phyloP scores from a whole-genome alignment of 805 yeast species.

The Sungouiozyma ichnusensis region DNA sequence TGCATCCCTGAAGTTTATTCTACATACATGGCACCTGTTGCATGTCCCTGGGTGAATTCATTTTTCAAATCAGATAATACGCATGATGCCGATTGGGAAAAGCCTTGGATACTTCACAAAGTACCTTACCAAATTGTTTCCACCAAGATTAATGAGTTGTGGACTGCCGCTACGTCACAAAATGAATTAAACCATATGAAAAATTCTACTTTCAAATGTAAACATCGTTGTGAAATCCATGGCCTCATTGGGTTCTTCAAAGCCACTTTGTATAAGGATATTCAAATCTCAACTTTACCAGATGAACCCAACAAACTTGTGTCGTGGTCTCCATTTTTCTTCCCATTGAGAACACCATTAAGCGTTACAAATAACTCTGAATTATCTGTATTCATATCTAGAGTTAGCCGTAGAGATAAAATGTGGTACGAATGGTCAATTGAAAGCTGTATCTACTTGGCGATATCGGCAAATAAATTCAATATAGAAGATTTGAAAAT shows the following conservation, averaged over 20 bases:
- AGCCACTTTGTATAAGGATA: constrained; percentile 55
- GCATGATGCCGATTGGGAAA: constrained; percentile 26
- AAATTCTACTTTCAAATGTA: constrained; percentile 35
- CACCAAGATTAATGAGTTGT: constrained; percentile 39
- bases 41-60: constrained; percentile 37
- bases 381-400: constrained; percentile 40
- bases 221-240: constrained; percentile 47
- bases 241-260: constrained; percentile 69
- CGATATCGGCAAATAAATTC: constrained; percentile 18
- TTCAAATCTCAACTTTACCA: constrained; percentile 27
- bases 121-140: constrained; percentile 36
- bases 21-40: constrained; percentile 57
- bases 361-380: constrained; percentile 45
- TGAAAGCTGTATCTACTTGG: constrained; percentile 40
- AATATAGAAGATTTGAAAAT: background rate
- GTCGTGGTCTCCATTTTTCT: constrained; percentile 64
- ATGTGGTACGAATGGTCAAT: constrained; percentile 65
- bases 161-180: constrained; percentile 39
- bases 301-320: constrained; percentile 33
- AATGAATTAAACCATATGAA: constrained; percentile 13
- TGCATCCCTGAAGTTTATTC: constrained; percentile 55
- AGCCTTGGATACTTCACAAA: constrained; percentile 37
- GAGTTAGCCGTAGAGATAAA: constrained; percentile 30
- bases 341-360: constrained; percentile 49
- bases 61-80: background rate